phyloP scores from a whole-genome alignment of 2,329 filamentous ascomycete species.

The Ambrosiella xylebori region DNA sequence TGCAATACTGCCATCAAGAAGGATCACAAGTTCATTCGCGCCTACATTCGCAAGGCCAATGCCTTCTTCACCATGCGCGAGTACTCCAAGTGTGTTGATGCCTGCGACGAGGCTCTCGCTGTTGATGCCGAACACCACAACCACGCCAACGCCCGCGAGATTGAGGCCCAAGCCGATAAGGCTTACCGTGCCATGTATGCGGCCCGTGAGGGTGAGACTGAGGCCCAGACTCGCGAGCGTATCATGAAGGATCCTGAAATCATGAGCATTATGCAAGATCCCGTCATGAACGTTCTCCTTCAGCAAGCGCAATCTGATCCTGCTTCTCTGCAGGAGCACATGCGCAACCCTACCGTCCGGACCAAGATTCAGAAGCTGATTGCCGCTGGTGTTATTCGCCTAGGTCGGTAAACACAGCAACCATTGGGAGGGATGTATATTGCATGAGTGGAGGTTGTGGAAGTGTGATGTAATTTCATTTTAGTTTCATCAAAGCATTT shows the following conservation, averaged over 20 bases:
- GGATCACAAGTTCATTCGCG: constrained; percentile 82
- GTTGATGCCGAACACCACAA: constrained; percentile 53
- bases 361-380: constrained; percentile 90
- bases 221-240: constrained; percentile 85
- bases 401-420: constrained; percentile 31
- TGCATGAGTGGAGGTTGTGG: background rate
- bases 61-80: constrained; percentile 95
- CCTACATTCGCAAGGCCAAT: constrained; percentile 92
- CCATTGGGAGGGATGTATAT: background rate
- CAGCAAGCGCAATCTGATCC: constrained; percentile 93
- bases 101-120: constrained; percentile 61
- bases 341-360: constrained; percentile 75
- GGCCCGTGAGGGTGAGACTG: constrained; percentile 81
- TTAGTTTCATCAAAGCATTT: constrained; percentile 1
- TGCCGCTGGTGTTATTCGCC: constrained; percentile 76
- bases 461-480: background rate
- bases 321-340: constrained; percentile 84
- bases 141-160: constrained; percentile 73
- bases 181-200: constrained; percentile 79
- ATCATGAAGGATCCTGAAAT: constrained; percentile 89
- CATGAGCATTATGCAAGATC: constrained; percentile 80
- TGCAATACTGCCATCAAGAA: constrained; percentile 82
- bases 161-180: constrained; percentile 88
- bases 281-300: constrained; percentile 92
- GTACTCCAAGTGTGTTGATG: constrained; percentile 87